Conservation (phyloP, 768 basidiomycete genomes). For the Lactifluus subvellereus region DNA sequence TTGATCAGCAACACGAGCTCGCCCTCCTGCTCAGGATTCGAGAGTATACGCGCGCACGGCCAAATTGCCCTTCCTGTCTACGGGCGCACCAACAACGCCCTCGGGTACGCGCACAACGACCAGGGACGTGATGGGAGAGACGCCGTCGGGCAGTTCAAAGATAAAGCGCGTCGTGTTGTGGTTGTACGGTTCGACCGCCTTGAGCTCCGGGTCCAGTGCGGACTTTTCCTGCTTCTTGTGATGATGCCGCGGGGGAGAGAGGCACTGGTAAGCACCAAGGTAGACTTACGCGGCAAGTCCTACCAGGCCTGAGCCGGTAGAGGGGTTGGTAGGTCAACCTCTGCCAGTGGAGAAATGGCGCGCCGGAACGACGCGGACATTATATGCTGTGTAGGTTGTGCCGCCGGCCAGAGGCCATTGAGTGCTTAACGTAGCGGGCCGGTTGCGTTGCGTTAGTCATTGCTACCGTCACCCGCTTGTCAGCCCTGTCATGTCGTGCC, state of each 20-base stretch:
- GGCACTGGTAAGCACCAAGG: constrained; percentile 33
- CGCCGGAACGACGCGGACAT: constrained; percentile 23
- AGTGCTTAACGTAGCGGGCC: no score
- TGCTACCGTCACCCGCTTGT: no score
- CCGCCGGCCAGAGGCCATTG: no score
- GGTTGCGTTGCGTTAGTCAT: no score
- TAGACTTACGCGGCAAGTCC: constrained; percentile 44
- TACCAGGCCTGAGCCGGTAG: constrained; percentile 41
- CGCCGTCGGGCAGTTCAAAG: constrained; percentile 74
- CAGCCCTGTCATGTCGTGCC: no score
- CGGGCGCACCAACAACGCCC: constrained; percentile 37
- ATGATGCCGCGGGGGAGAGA: constrained; percentile 22
- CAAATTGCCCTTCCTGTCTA: constrained; percentile 79
- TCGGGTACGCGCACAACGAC: constrained; percentile 73
- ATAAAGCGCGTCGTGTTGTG: constrained; percentile 86
- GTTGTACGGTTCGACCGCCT: constrained; percentile 81
- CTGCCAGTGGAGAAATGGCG: constrained; percentile 45
- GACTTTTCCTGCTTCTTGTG: constrained; percentile 49
- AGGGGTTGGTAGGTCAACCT: constrained; percentile 36
- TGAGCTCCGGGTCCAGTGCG: constrained; percentile 72
- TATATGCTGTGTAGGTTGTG: no score
- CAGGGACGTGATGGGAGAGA: constrained; percentile 74
- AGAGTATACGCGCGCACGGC: constrained; percentile 92
- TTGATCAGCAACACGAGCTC: constrained; percentile 81
- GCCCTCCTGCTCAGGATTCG: constrained; percentile 65